Conservation (phyloP, 768 basidiomycete genomes). For the Leucocoprinus sp. region DNA sequence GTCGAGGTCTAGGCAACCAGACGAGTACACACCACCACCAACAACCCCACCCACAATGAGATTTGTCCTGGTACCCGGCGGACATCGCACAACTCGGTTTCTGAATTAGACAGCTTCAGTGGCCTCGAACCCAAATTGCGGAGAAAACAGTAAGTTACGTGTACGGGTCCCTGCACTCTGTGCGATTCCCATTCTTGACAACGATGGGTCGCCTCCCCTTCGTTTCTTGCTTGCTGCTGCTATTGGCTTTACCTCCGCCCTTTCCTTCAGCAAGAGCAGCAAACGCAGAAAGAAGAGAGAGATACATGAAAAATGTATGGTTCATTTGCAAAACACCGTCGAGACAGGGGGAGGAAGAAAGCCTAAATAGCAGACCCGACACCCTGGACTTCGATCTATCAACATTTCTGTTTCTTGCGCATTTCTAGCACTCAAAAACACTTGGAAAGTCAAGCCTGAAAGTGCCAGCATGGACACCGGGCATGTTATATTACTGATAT, state of each 20-base stretch:
- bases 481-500: too few relatives aligned
- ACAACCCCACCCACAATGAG: conserved; percentile 9
- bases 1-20: neutral
- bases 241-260: neutral
- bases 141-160: conserved; percentile 1
- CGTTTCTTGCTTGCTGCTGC: neutral
- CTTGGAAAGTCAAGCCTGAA: too few relatives aligned
- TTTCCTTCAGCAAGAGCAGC: conserved; percentile 2
- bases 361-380: too few relatives aligned
- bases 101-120: neutral
- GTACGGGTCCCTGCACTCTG: conserved; percentile 1
- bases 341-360: too few relatives aligned
- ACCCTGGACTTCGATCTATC: too few relatives aligned
- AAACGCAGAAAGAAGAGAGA: neutral
- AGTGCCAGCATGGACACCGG: too few relatives aligned
- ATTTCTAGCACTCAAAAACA: too few relatives aligned
- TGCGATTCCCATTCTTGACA: neutral
- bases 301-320: too few relatives aligned
- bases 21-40: conserved; percentile 3
- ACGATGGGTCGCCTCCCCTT: neutral
- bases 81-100: conserved; percentile 7
- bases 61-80: neutral
- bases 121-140: conserved; percentile 6
- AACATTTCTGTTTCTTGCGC: too few relatives aligned
- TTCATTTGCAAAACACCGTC: too few relatives aligned